These are phyloP conservation scores for Phaeophleospora eucalypticola DNA, from an alignment of 2,329 filamentous ascomycete species.

Conservation along the genomic window DNA sequence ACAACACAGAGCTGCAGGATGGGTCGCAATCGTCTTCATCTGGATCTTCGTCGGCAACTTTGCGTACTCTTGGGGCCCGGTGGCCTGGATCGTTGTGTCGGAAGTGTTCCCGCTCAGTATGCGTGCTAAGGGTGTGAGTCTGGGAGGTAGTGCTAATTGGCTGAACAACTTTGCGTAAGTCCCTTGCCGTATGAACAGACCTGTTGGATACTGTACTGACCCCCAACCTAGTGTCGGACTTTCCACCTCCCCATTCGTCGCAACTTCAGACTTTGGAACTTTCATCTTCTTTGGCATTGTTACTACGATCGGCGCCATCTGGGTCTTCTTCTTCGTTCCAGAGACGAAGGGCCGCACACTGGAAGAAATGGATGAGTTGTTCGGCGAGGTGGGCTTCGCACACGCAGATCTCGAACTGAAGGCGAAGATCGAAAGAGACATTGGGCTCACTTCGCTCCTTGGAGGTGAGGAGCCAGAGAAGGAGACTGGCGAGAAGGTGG, in stretches of 20 bases:
- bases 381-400: constrained; percentile 47
- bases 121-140: constrained; percentile 43
- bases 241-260: constrained; percentile 2
- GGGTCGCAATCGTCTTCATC: neutral
- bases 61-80: neutral
- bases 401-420: constrained; percentile 64
- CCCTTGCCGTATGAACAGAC: no score
- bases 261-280: constrained; percentile 54
- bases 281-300: constrained; percentile 67
- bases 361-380: neutral
- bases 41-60: neutral
- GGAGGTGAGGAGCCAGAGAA: neutral
- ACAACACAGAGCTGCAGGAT: neutral
- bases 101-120: neutral
- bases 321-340: constrained; percentile 35
- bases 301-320: constrained; percentile 57
- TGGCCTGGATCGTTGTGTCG: neutral
- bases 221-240: no score
- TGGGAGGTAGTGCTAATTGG: constrained; percentile 53
- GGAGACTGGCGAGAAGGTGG: neutral
- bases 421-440: constrained; percentile 66
- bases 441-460: constrained; percentile 48
- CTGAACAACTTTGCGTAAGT: constrained; percentile 47
- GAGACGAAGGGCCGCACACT: neutral
- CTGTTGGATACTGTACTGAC: no score